Conservation (phyloP, 768 basidiomycete species). For the Chalciporus sphaerocephalus region DNA sequence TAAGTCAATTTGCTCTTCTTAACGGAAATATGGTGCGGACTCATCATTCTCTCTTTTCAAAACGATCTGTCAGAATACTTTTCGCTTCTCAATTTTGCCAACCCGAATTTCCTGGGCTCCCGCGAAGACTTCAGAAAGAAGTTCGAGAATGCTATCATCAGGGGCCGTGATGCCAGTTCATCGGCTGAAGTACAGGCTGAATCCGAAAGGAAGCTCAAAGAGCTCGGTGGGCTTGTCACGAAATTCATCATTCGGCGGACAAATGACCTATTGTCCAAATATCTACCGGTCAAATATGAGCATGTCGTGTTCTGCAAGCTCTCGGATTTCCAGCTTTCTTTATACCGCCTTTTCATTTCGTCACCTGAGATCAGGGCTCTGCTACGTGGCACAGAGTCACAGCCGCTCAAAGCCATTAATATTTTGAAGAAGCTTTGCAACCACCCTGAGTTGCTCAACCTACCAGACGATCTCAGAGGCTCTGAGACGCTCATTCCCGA, state of each 20-base stretch:
- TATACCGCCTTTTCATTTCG: slow-evolving; percentile 87
- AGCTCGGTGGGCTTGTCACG: slow-evolving; percentile 80
- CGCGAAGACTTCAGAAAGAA: slow-evolving; percentile 93
- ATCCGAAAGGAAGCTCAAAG: slow-evolving; percentile 87
- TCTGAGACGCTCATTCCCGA: slow-evolving; percentile 79
- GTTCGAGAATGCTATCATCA: slow-evolving; percentile 87
- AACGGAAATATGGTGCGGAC: slow-evolving; percentile 5
- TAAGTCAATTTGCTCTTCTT: slow-evolving; percentile 19
- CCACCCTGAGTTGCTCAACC: slow-evolving; percentile 84
- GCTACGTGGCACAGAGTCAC: slow-evolving; percentile 80
- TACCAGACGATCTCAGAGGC: slow-evolving; percentile 80
- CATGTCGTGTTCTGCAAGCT: slow-evolving; percentile 92
- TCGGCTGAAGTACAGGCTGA: slow-evolving; percentile 72
- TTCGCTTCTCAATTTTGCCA: slow-evolving; percentile 88
- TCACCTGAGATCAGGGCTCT: slow-evolving; percentile 91
- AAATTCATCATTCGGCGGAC: slow-evolving; percentile 95
- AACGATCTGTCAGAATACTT: slow-evolving; percentile 95
- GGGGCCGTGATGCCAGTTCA: slow-evolving; percentile 86
- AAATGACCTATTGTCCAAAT: slow-evolving; percentile 92
- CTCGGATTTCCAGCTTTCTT: slow-evolving; percentile 74
- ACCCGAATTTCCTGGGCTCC: slow-evolving; percentile 83
- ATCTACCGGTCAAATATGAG: slow-evolving; percentile 97
- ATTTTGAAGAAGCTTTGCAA: slow-evolving; percentile 94
- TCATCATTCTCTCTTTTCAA: slow-evolving; percentile 33
- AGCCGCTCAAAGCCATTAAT: slow-evolving; percentile 95